Percentiles rank a stretch among this genome's conserved stretches.
These are phyloP conservation scores for Chaetomiaceae sp. DNA, from an alignment of 2,329 filamentous ascomycete species.

Conservation along the genomic window DNA sequence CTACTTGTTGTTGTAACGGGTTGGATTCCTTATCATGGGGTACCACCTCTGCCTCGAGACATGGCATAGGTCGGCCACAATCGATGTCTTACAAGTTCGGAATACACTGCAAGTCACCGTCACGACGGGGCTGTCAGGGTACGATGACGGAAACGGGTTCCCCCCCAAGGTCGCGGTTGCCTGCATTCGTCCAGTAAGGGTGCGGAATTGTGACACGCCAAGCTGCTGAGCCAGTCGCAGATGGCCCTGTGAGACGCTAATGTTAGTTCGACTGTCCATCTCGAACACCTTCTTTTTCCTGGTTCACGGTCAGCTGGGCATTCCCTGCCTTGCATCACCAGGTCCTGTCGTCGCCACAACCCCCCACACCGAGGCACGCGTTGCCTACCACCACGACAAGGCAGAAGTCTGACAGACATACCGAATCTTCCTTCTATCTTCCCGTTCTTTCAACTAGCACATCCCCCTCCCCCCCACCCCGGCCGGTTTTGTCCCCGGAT, in stretches of 20 bases:
- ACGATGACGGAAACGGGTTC: too few relatives aligned
- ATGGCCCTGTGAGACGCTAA: conserved; percentile 13
- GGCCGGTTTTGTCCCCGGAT: too few relatives aligned
- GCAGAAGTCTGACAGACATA: too few relatives aligned
- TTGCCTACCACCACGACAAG: background rate
- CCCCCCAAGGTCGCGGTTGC: background rate
- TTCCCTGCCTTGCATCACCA: conserved; percentile 21
- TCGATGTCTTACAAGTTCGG: too few relatives aligned
- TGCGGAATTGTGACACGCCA: conserved; percentile 13
- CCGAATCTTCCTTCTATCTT: too few relatives aligned
- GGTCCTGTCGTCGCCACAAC: conserved; percentile 1
- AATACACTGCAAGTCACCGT: too few relatives aligned
- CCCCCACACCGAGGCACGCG: background rate
- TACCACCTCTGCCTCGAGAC: too few relatives aligned
- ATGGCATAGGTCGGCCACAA: too few relatives aligned
- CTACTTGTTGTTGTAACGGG: too few relatives aligned
- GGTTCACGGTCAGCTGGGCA: conserved; percentile 13
- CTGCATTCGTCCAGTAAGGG: conserved; percentile 13
- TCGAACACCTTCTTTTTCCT: conserved; percentile 16
- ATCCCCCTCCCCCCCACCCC: too few relatives aligned
- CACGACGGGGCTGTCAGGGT: background rate
- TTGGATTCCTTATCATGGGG: too few relatives aligned
- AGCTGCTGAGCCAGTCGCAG: conserved; percentile 17
- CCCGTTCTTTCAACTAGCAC: too few relatives aligned
- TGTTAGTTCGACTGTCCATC: conserved; percentile 15